Percentiles rank a stretch among this genome's conserved stretches.
Conservation (phyloP, 495 filamentous ascomycete species). For the Glutinoglossum americanum region DNA sequence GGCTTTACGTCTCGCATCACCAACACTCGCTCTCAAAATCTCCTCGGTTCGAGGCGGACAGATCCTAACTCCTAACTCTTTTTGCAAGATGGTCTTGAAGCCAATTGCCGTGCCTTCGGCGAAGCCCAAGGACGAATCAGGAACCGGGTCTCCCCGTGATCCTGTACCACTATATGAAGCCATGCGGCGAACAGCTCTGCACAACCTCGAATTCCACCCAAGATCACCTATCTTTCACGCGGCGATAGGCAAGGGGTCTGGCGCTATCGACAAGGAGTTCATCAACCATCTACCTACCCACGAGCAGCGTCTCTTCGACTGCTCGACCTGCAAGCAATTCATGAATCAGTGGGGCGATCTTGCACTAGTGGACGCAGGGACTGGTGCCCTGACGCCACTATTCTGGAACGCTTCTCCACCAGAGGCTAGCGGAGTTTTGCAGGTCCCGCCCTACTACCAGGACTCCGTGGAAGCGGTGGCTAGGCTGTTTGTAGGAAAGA, state of each 20-base stretch:
- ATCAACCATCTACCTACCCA: background rate
- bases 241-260: background rate
- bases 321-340: conserved; percentile 1
- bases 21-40: background rate
- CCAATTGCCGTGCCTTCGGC: background rate
- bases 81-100: background rate
- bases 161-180: background rate
- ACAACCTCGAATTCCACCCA: background rate
- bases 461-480: background rate
- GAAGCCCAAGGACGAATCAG: background rate
- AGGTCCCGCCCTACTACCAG: background rate
- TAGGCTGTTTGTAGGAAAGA: background rate
- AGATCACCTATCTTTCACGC: background rate
- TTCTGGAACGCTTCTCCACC: background rate
- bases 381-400: background rate
- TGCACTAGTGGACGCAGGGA: background rate
- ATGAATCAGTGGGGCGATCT: conserved; percentile 1
- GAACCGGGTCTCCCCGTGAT: background rate
- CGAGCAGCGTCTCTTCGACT: background rate
- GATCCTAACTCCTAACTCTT: no score
- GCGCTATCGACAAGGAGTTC: background rate
- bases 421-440: background rate
- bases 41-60: background rate
- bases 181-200: background rate
- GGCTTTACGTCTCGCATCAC: no score